phyloP scores from a whole-genome alignment of 1,139 yeast species.

The Pichia sp. region DNA sequence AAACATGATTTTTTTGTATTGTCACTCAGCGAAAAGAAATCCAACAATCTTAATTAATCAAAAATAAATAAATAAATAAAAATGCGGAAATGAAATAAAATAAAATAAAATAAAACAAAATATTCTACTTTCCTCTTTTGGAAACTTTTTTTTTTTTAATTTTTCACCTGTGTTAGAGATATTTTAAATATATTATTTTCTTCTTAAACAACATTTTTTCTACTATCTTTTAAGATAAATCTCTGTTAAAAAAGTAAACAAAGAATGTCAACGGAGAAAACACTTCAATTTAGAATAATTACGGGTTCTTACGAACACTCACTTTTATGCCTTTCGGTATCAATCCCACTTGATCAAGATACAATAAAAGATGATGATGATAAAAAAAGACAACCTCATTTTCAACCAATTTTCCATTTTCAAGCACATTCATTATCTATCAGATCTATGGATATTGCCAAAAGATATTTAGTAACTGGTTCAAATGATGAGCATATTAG shows the following conservation, averaged over 20 bases:
- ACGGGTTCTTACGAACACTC: constrained; percentile 97
- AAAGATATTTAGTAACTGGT: constrained; percentile 85
- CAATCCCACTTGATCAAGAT: constrained; percentile 33
- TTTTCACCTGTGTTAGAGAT: not conserved
- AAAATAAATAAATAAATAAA: not conserved
- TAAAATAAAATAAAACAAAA: not conserved
- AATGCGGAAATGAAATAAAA: not conserved
- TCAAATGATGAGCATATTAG: constrained; percentile 94
- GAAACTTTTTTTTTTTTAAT: not conserved
- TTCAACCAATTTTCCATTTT: constrained; percentile 92
- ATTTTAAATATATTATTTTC: not conserved
- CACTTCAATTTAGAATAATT: constrained; percentile 57
- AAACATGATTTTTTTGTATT: too few species aligned
- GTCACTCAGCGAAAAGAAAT: too few species aligned
- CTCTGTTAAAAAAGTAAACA: not conserved
- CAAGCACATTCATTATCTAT: constrained; percentile 90
- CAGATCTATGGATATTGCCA: constrained; percentile 75
- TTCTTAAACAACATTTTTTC: not conserved
- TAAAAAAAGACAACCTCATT: constrained; percentile 45
- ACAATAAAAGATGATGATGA: constrained; percentile 25
- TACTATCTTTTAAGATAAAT: not conserved
- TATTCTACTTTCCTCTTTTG: not conserved
- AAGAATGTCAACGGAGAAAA: constrained; percentile 7
- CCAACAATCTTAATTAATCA: too few species aligned
- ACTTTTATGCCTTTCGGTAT: constrained; percentile 71